phyloP scores from a whole-genome alignment of 2,329 filamentous ascomycete species.

The Aspergillus glaucus region DNA sequence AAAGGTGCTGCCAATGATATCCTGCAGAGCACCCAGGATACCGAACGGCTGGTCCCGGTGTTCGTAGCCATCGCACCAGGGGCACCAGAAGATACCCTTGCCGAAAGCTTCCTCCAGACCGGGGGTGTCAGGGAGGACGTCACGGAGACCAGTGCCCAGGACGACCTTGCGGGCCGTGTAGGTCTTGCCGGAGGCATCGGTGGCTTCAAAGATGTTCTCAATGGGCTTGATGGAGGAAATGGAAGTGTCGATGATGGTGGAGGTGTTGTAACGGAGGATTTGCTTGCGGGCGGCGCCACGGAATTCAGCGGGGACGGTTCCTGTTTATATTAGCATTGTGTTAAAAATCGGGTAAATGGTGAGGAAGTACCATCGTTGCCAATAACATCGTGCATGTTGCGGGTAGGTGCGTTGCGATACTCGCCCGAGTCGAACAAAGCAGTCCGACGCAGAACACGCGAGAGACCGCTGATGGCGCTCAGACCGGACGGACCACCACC shows the following conservation, averaged over 20 bases:
- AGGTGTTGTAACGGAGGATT: conserved; percentile 47
- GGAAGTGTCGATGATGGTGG: conserved; percentile 48
- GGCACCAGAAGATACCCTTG: conserved; percentile 57
- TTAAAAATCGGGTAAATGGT: neutral
- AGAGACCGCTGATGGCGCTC: conserved; percentile 51
- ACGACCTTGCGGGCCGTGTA: conserved; percentile 51
- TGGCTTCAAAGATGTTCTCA: conserved; percentile 41
- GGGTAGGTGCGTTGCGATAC: conserved; percentile 53
- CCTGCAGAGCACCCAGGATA: conserved; percentile 43
- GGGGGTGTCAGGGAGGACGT: conserved; percentile 51
- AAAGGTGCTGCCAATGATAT: conserved; percentile 42
- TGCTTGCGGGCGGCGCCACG: conserved; percentile 50
- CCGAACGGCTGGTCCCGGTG: conserved; percentile 55
- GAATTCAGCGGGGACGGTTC: conserved; percentile 50
- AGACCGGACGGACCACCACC: conserved; percentile 55
- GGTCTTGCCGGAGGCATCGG: conserved; percentile 25
- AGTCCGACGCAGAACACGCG: conserved; percentile 50
- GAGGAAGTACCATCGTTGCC: conserved; percentile 49
- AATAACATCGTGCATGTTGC: conserved; percentile 57
- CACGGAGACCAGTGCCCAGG: conserved; percentile 52
- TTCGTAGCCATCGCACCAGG: conserved; percentile 60
- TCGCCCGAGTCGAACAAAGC: conserved; percentile 53
- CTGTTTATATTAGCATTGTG: conserved; percentile 24
- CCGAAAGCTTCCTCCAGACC: conserved; percentile 53
- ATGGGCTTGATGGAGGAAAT: conserved; percentile 35